phyloP scores from a whole-genome alignment of 306 rosid genomes.

The Notholithocarpus densiflorus region DNA sequence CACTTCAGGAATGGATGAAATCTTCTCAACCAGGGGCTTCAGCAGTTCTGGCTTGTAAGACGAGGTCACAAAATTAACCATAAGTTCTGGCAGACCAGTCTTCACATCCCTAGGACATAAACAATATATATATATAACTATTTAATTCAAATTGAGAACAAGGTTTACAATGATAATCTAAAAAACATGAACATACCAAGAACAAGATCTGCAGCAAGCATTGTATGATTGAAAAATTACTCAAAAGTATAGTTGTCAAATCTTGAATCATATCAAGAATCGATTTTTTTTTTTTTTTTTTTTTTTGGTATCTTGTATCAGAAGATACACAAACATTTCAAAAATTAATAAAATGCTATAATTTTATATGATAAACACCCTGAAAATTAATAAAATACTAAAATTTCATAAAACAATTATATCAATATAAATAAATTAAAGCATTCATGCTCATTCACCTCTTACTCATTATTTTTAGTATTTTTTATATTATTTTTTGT shows the following conservation, averaged over 20 bases:
- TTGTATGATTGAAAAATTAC: background rate
- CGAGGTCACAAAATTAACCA: slow-evolving; percentile 97
- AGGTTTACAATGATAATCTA: background rate
- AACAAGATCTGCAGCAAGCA: background rate
- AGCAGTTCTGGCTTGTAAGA: slow-evolving; percentile 75
- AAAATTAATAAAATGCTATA: no score
- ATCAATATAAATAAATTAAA: no score
- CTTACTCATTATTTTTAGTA: no score
- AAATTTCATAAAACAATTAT: no score
- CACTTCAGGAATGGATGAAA: slow-evolving; percentile 83
- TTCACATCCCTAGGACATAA: slow-evolving; percentile 55
- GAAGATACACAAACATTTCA: no score
- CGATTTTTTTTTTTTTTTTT: no score
- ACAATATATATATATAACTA: background rate
- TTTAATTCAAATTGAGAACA: background rate
- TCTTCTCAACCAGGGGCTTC: slow-evolving; percentile 63
- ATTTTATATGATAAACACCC: no score
- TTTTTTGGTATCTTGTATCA: no score
- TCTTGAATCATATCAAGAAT: no score
- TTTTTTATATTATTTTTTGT: no score
- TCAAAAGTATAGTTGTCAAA: background rate
- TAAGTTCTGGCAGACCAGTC: slow-evolving; percentile 72
- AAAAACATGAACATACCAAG: background rate
- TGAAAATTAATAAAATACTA: no score
- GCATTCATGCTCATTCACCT: no score